Conservation (phyloP, 495 filamentous ascomycete genomes). For the Daldinia grandis region DNA sequence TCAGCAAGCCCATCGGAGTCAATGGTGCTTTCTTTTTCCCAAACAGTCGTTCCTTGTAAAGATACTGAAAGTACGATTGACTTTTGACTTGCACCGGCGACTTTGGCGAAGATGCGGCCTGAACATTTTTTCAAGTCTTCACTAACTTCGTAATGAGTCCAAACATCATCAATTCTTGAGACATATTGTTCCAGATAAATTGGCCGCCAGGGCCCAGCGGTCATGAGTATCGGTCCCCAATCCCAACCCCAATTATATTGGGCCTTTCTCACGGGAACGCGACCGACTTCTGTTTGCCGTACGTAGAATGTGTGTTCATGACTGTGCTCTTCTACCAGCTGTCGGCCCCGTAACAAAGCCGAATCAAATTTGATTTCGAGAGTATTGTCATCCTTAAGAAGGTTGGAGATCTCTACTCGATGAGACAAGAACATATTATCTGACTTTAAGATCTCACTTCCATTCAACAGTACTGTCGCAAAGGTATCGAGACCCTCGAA, state of each 20-base stretch:
- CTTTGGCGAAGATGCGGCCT: slow-evolving; percentile 53
- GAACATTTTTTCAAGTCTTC: slow-evolving; percentile 52
- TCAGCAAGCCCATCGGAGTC: slow-evolving; percentile 48
- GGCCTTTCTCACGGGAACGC: slow-evolving; percentile 56
- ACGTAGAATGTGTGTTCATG: slow-evolving; percentile 57
- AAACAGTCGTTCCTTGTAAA: slow-evolving; percentile 54
- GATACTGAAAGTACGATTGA: slow-evolving; percentile 49
- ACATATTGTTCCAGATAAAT: slow-evolving; percentile 67
- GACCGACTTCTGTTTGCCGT: slow-evolving; percentile 55
- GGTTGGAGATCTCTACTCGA: slow-evolving; percentile 52
- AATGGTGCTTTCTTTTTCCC: slow-evolving; percentile 61
- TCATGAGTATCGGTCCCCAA: slow-evolving; percentile 78
- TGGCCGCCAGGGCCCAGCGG: slow-evolving; percentile 76
- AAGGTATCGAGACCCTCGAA: slow-evolving; percentile 75
- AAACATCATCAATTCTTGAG: slow-evolving; percentile 64
- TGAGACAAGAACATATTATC: slow-evolving; percentile 73
- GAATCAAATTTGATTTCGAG: slow-evolving; percentile 57
- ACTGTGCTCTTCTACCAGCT: slow-evolving; percentile 52
- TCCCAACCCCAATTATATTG: slow-evolving; percentile 85
- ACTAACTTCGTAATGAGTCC: slow-evolving; percentile 59
- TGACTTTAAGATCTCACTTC: slow-evolving; percentile 60
- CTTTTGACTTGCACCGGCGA: slow-evolving; percentile 54
- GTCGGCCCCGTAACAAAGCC: slow-evolving; percentile 50
- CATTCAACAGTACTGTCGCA: slow-evolving; percentile 67
- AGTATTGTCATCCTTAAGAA: slow-evolving; percentile 34